Evolutionary conservation across 202 grass and related monocot genomes (phyloP).

Genomic region (Carex sylvatica): DNA sequence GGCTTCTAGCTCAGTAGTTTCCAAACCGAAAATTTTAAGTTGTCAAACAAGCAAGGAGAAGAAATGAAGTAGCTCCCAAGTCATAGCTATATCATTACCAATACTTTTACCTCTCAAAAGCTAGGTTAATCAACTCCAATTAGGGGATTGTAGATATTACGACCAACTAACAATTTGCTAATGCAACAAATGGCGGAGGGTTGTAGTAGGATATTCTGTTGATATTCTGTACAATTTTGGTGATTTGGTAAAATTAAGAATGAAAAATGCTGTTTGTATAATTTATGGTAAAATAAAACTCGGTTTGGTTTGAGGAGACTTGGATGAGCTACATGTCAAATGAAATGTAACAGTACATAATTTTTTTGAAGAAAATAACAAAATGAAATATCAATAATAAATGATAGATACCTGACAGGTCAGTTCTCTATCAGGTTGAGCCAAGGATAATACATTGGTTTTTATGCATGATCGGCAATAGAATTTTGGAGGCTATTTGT

Average conservation of each 20-base stretch:
- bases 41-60: too few species aligned
- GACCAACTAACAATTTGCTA: background rate
- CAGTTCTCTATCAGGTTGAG: background rate
- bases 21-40: too few species aligned
- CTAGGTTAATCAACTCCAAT: background rate
- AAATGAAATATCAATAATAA: too few species aligned
- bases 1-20: too few species aligned
- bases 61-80: too few species aligned
- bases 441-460: background rate
- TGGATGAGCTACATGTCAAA: slow-evolving; percentile 1
- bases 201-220: slow-evolving; percentile 3
- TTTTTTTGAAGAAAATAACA: background rate
- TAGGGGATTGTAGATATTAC: background rate
- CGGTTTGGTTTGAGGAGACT: background rate
- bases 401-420: background rate
- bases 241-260: background rate
- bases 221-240: background rate
- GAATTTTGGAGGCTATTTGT: background rate
- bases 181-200: background rate
- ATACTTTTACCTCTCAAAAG: background rate
- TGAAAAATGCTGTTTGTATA: background rate
- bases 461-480: background rate
- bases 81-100: too few species aligned
- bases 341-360: background rate
- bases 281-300: background rate